Evolutionary conservation across 352 stramenopile genomes (phyloP), one percentile per base, ranked within the genome.

Genomic region (Pythium brassicae): DNA sequence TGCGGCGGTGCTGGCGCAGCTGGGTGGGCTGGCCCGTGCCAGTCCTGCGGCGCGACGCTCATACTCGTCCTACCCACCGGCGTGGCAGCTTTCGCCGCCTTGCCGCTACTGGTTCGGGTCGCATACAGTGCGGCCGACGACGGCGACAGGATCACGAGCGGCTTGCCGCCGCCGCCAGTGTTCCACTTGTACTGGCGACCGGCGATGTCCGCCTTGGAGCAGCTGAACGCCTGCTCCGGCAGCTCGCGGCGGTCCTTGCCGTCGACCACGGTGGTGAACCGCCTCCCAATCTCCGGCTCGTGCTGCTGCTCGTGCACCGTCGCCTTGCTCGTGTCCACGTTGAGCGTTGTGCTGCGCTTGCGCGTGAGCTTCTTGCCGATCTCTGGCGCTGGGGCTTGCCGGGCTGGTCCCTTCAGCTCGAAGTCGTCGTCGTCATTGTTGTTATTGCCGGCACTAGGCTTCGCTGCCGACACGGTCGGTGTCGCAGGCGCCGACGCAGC

Each of bases 301-400:
- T 62, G 26, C 10, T 54, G 25, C 7, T 34, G n/a, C 20, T 55
- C 48, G 27, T 51, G 48, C 22, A 47, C 39, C 20, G 44, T 11
- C 32, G 39, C 27, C 27, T 62, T 62, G 48, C 19, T 56, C 22
- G 48, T 57, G 39, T 62, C 56, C 27, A 62, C 47, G 22, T 51
- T 56, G 48, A 62, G 48, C 22, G 56, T 62, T 17, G 56, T 56
- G 22, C 56, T 62, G 37, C 56, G 56, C 48, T 62, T 62, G 22
- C 48, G 56, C 39, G 48, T 32, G 22, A 56, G 48, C 22, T 50
- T 53, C 35, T 48, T 54, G 10, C 44, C 45, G 2, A 34, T 0
- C 6, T 26, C 12, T 11, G 39, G 26, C 9, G 26, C 47, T n/a
- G 12, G 14, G 19, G 10, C 27, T 26, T 37, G 32, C 32, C 42